phyloP scores from a whole-genome alignment of 257 asterid species.

The Perilla frutescens region DNA sequence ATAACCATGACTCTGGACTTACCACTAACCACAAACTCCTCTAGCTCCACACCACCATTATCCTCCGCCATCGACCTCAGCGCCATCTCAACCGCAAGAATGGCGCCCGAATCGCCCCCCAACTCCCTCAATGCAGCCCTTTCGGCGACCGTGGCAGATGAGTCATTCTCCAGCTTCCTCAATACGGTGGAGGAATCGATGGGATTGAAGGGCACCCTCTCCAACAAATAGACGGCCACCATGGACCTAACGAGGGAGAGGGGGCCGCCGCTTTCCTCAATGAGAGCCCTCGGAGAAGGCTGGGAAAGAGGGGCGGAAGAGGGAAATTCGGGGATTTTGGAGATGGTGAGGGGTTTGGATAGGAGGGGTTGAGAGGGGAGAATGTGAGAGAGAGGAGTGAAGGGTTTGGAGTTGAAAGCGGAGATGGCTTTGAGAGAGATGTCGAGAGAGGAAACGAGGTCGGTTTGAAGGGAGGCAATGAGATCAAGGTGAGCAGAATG shows the following conservation, averaged over 20 bases:
- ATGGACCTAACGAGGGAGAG: conserved; percentile 76
- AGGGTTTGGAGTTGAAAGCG: conserved; percentile 60
- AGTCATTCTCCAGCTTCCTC: conserved; percentile 90
- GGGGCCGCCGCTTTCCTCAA: conserved; percentile 77
- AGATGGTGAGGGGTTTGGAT: conserved; percentile 31
- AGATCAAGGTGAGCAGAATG: conserved; percentile 77
- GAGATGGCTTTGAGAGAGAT: conserved; percentile 78
- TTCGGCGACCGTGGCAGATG: conserved; percentile 56
- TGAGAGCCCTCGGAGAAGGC: conserved; percentile 46
- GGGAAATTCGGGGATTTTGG: conserved; percentile 41
- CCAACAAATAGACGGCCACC: conserved; percentile 89
- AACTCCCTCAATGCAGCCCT: conserved; percentile 82
- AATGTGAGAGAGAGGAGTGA: conserved; percentile 65
- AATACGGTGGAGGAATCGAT: conserved; percentile 79
- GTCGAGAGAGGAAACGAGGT: conserved; percentile 87
- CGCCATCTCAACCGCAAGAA: conserved; percentile 90
- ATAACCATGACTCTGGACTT: conserved; percentile 81
- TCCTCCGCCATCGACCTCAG: conserved; percentile 89
- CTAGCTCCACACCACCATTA: conserved; percentile 82
- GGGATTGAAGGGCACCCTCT: conserved; percentile 78
- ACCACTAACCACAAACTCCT: conserved; percentile 86
- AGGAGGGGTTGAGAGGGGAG: conserved; percentile 65
- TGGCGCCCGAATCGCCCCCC: conserved; percentile 82
- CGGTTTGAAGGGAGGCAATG: conserved; percentile 77
- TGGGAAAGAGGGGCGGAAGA: conserved; percentile 37